Evolutionary conservation across 208 protist genomes (phyloP).

Genomic region (Wallacemonas sp.): DNA sequence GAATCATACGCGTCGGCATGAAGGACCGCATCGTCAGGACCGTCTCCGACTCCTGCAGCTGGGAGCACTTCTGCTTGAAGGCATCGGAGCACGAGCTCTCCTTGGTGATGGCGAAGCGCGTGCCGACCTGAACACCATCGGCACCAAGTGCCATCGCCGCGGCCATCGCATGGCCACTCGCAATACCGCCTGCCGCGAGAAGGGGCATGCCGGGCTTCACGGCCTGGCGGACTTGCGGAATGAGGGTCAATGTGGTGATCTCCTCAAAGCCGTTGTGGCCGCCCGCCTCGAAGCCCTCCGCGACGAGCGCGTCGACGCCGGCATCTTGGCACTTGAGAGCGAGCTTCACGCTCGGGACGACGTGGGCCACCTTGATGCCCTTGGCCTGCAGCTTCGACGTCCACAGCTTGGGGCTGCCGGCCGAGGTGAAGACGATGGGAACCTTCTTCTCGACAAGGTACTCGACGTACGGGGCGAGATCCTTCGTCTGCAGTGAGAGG

Average conservation of each 20-base stretch:
- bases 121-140: constrained; percentile 78
- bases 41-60: constrained; percentile 50
- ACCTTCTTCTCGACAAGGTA: constrained; percentile 84
- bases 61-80: constrained; percentile 53
- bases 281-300: constrained; percentile 82
- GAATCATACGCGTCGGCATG: constrained; percentile 58
- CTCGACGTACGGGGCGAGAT: constrained; percentile 46
- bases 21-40: constrained; percentile 63
- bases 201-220: constrained; percentile 70
- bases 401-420: constrained; percentile 71
- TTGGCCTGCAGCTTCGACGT: constrained; percentile 69
- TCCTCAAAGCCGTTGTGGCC: constrained; percentile 71
- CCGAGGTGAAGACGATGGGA: constrained; percentile 86
- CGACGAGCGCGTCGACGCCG: constrained; percentile 76
- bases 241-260: constrained; percentile 67
- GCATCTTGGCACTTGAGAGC: constrained; percentile 70
- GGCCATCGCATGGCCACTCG: constrained; percentile 51
- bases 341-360: constrained; percentile 78
- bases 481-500: constrained; percentile 40
- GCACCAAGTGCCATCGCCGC: constrained; percentile 76
- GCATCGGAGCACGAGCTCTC: constrained; percentile 51
- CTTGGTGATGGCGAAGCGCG: constrained; percentile 69
- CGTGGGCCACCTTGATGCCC: constrained; percentile 77
- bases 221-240: constrained; percentile 53
- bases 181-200: constrained; percentile 72